A percentile compares a stretch with the other conserved stretches of the same genome.
phyloP scores from a whole-genome alignment of 352 stramenopile genomes.

The Phytophthora multivora region DNA sequence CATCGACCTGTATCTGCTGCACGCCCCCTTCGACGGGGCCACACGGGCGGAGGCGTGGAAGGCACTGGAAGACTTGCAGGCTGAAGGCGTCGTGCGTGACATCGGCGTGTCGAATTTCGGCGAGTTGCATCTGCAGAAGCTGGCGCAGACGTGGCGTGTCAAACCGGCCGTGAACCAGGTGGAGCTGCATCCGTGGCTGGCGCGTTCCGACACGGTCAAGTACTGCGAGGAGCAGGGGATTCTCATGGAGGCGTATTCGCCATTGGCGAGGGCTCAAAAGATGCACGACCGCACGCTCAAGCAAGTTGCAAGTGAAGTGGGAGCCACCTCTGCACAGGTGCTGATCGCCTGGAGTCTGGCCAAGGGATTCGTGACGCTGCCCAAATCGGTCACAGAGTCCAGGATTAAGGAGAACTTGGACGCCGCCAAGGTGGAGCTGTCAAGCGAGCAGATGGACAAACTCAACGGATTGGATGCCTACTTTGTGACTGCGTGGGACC shows the following conservation, averaged over 20 bases:
- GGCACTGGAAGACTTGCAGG: slow-evolving; percentile 57
- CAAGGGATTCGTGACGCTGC: slow-evolving; percentile 66
- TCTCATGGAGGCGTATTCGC: slow-evolving; percentile 61
- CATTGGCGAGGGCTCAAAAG: slow-evolving; percentile 48
- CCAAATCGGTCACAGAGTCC: slow-evolving; percentile 62
- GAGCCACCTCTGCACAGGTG: slow-evolving; percentile 52
- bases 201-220: slow-evolving; percentile 56
- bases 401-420: slow-evolving; percentile 68
- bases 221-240: slow-evolving; percentile 66
- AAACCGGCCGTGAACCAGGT: slow-evolving; percentile 84
- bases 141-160: slow-evolving; percentile 61
- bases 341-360: slow-evolving; percentile 55
- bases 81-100: slow-evolving; percentile 65
- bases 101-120: slow-evolving; percentile 93
- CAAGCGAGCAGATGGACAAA: slow-evolving; percentile 41
- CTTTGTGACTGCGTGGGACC: slow-evolving; percentile 60
- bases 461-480: slow-evolving; percentile 54
- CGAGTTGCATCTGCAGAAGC: slow-evolving; percentile 58
- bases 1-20: slow-evolving; percentile 84
- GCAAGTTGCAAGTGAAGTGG: slow-evolving; percentile 44
- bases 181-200: slow-evolving; percentile 76
- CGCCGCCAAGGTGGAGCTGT: slow-evolving; percentile 38
- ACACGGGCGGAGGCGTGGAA: slow-evolving; percentile 59
- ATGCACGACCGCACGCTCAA: slow-evolving; percentile 42
- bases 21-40: slow-evolving; percentile 57